Evolutionary conservation across 169 alveolate genomes (phyloP).

Genomic region (Eimeria maxima): DNA sequence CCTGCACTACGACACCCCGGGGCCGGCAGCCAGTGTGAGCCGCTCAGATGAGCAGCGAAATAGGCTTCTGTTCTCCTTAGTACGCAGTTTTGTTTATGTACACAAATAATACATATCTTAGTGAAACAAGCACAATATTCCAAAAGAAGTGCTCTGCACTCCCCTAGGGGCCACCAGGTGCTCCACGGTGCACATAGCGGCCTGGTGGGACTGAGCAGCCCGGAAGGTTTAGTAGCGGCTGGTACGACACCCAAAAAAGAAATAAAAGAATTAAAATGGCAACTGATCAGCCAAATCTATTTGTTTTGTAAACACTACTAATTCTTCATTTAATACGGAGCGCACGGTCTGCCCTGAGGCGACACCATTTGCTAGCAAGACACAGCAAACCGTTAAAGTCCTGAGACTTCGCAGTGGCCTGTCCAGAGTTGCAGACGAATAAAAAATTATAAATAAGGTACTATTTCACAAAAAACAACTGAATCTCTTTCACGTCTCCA

Average conservation of each 20-base stretch:
- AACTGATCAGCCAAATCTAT: background rate
- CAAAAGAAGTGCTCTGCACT: slow-evolving; percentile 18
- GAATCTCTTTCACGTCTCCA: background rate
- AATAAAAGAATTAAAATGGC: background rate
- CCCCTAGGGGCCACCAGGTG: slow-evolving; percentile 48
- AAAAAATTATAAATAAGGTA: background rate
- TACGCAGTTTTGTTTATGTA: slow-evolving; percentile 1
- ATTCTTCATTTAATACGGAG: background rate
- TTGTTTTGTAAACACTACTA: background rate
- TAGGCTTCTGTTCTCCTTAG: background rate
- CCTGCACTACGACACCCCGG: slow-evolving; percentile 63
- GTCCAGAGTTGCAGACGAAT: background rate
- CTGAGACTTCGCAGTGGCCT: background rate
- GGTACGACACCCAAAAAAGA: background rate
- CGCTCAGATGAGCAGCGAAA: slow-evolving; percentile 18
- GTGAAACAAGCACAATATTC: slow-evolving; percentile 27
- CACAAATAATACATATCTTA: background rate
- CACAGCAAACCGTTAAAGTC: background rate
- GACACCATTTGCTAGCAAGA: background rate
- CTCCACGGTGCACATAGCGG: slow-evolving; percentile 76
- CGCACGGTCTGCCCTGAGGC: background rate
- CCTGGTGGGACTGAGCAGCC: slow-evolving; percentile 78
- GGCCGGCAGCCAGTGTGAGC: slow-evolving; percentile 54
- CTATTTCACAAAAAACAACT: background rate
- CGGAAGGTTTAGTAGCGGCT: slow-evolving; percentile 5